Evolutionary conservation across 306 rosid species (phyloP).

Genomic region (Casuarina equisetifolia): DNA sequence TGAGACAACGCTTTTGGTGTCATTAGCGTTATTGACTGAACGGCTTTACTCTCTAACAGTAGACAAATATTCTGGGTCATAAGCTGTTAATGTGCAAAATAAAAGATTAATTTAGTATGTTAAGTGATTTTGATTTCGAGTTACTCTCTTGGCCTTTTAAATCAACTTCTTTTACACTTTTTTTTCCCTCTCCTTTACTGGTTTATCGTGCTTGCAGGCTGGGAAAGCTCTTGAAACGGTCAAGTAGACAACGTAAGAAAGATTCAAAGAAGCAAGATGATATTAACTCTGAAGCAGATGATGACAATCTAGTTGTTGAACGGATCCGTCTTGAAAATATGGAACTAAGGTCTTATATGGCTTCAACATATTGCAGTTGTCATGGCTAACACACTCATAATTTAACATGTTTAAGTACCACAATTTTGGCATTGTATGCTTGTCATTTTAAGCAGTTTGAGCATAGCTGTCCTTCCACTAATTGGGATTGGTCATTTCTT

Average conservation of each 20-base stretch:
- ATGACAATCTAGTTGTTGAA: constrained; percentile 59
- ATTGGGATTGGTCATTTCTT: not conserved
- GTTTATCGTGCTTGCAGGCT: constrained; percentile 53
- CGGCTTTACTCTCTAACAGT: not conserved
- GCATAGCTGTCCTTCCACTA: constrained; percentile 13
- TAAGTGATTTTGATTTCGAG: not conserved
- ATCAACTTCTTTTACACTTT: constrained; percentile 4
- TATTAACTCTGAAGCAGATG: constrained; percentile 39
- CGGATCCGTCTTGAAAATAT: constrained; percentile 83
- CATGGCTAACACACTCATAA: not conserved
- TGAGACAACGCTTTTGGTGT: not conserved
- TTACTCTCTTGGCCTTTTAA: not conserved
- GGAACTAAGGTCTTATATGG: constrained; percentile 61
- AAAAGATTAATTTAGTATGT: constrained; percentile 2
- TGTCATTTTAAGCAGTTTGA: constrained; percentile 19
- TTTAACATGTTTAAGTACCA: not conserved
- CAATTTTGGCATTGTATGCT: not conserved
- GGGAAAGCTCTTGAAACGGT: constrained; percentile 58
- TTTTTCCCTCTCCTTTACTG: not conserved
- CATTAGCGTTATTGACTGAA: not conserved
- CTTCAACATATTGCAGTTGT: not conserved
- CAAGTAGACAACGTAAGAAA: constrained; percentile 38
- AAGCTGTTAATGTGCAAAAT: constrained; percentile 2
- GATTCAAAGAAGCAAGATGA: constrained; percentile 56
- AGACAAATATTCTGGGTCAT: not conserved